Base-by-base conservation (phyloP, 257 asterid species). In the Thymus mandschuricus region DNA sequence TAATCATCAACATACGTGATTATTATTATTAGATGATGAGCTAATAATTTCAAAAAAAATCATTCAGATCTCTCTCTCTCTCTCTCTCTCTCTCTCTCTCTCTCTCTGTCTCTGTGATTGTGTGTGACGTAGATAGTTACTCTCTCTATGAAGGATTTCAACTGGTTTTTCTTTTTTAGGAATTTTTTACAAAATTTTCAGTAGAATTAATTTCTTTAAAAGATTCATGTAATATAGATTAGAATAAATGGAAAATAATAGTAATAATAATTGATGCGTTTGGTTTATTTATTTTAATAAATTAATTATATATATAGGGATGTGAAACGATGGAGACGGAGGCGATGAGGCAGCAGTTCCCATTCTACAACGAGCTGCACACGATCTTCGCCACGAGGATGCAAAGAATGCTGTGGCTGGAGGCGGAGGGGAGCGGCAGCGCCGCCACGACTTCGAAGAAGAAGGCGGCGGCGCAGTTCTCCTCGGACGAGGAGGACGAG, bases 331-430 rank as follows among this genome's bases (percentile, higher is more conserved):
- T 90, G 87, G 99, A 95, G 29, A 74, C 84, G 1, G 97, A 88
- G 69, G 86, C 87, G 33, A 77, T 92, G 87, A 79, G 96, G 40
- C 97, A 89, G 56, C 99, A 95, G 52, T 95, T 95, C 68, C 98
- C 96, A 50, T 92, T 86, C 77, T 92, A 88, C 91, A 88, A 80
- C 69, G 99, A 95, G 69, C 67, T 95, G 33, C 99, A 92, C 74
- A 67, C 83, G 28, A 88, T 95, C 54, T 86, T 95, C 75, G 38
- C 85, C 0, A 77, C 94, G 1, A 81, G 99, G 64, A 87, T 95
- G 97, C 96, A 92, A 70, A 69, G 97, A 70, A 94, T 94, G 96
- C 64, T 94, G 4, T 94, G 99, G 99, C 83, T 81, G 64, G 99
- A 94, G 80, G 95, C 99, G 4, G 99, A 91, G 69, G 92, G 95